Percentiles rank a stretch among this genome's conserved stretches.
Conservation (phyloP, 177 flowering plant genomes). For the Vitis hybrid region DNA sequence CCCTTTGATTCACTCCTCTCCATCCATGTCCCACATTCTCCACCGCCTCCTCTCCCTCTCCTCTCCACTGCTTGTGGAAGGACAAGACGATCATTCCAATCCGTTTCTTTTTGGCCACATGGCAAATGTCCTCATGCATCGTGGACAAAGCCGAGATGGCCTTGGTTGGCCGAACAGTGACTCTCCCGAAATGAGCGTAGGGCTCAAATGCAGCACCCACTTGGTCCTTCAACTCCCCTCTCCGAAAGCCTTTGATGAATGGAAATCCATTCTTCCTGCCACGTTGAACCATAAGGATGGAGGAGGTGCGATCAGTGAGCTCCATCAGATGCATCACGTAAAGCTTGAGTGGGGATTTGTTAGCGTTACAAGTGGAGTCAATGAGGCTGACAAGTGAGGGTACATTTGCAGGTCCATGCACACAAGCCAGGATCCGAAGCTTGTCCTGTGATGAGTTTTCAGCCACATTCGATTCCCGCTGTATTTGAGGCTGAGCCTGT, state of each 20-base stretch:
- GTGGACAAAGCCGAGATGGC: slow-evolving; percentile 46
- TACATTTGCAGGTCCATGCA: slow-evolving; percentile 50
- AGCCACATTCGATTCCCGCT: slow-evolving; percentile 1
- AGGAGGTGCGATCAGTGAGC: slow-evolving; percentile 68
- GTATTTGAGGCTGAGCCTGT: slow-evolving; percentile 5
- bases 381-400: slow-evolving; percentile 57
- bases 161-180: slow-evolving; percentile 37
- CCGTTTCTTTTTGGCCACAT: slow-evolving; percentile 43
- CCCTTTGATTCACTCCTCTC: slow-evolving; percentile 53
- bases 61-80: slow-evolving; percentile 47
- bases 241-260: slow-evolving; percentile 19
- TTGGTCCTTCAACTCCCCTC: slow-evolving; percentile 24
- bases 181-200: slow-evolving; percentile 37
- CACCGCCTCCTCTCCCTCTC: slow-evolving; percentile 23
- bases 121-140: slow-evolving; percentile 74
- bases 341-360: slow-evolving; percentile 39
- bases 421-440: slow-evolving; percentile 59
- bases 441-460: slow-evolving; percentile 13
- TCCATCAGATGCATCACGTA: slow-evolving; percentile 66
- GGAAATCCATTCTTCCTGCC: slow-evolving; percentile 57
- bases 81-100: slow-evolving; percentile 52
- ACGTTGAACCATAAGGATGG: slow-evolving; percentile 57
- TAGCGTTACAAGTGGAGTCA: slow-evolving; percentile 39
- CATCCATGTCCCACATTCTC: slow-evolving; percentile 56
- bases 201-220: slow-evolving; percentile 44